Percentiles rank a stretch among this genome's conserved stretches.
These are phyloP conservation scores for Cystofilobasidium ferigula DNA, from an alignment of 768 basidiomycete species.

Conservation along the genomic window DNA sequence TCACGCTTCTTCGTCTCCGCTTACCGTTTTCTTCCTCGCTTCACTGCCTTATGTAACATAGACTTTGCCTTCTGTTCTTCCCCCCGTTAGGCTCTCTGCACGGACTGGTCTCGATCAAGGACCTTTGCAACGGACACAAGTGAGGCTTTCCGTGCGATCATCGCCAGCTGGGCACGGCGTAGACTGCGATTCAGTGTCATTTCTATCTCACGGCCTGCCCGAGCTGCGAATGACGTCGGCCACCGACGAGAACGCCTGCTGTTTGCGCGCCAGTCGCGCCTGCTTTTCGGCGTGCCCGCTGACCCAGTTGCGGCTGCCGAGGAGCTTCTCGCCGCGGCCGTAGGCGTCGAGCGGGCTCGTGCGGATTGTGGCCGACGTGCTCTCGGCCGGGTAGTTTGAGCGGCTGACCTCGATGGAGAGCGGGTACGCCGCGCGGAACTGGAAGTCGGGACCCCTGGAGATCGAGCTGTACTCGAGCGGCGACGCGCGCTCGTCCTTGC, in stretches of 20 bases:
- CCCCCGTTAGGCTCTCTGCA: too few relatives aligned
- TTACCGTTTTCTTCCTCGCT: too few relatives aligned
- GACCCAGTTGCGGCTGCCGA: background rate
- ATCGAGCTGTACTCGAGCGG: slow-evolving; percentile 3
- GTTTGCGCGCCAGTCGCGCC: background rate
- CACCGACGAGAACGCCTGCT: background rate
- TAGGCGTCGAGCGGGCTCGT: slow-evolving; percentile 7
- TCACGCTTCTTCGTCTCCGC: too few relatives aligned
- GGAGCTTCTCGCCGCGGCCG: background rate
- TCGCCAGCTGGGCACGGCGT: too few relatives aligned
- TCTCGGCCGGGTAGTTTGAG: background rate
- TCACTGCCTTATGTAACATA: too few relatives aligned
- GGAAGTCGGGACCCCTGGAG: slow-evolving; percentile 4
- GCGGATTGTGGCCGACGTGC: background rate
- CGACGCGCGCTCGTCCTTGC: background rate
- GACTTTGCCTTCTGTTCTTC: too few relatives aligned
- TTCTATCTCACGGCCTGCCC: background rate
- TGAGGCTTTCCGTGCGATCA: too few relatives aligned
- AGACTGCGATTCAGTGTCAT: background rate
- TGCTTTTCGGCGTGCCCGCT: background rate
- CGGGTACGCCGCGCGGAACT: background rate
- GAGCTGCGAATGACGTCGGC: background rate
- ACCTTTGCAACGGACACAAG: too few relatives aligned
- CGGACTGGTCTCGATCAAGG: too few relatives aligned
- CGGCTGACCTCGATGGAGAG: background rate